Conservation (phyloP, 148 eudicot genomes). For the Rheum nobile region DNA sequence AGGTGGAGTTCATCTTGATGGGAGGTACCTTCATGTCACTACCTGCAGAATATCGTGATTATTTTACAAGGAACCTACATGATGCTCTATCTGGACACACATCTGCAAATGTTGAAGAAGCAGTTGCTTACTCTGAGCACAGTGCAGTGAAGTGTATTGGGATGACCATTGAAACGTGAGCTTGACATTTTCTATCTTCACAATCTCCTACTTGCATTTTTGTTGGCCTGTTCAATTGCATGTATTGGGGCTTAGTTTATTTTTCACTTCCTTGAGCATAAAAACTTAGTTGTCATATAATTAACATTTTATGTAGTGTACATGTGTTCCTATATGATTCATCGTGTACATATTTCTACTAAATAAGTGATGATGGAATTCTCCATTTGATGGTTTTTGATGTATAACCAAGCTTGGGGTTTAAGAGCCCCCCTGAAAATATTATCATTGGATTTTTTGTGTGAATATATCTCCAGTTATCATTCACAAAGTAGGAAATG, state of each 20-base stretch:
- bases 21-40: constrained; percentile 99
- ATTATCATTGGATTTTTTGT: not conserved
- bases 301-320: not conserved
- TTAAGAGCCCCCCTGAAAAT: not conserved
- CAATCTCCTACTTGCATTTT: not conserved
- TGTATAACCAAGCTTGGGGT: not conserved
- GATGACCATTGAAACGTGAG: constrained; percentile 98
- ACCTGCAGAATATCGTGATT: constrained; percentile 92
- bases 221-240: not conserved
- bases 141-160: constrained; percentile 93
- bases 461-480: not conserved
- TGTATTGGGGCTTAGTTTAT: not conserved
- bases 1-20: constrained; percentile 98
- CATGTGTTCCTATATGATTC: not conserved
- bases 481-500: not conserved
- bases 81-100: constrained; percentile 99
- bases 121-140: constrained; percentile 93
- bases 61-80: constrained; percentile 84
- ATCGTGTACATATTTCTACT: not conserved
- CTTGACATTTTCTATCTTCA: not conserved
- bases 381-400: not conserved
- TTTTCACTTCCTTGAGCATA: not conserved
- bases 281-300: not conserved
- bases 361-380: not conserved
- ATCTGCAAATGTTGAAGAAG: constrained; percentile 95